Evolutionary conservation across 2,329 filamentous ascomycete genomes (phyloP), one percentile per base, ranked within the genome.

Genomic region (Curvularia verruculosa): DNA sequence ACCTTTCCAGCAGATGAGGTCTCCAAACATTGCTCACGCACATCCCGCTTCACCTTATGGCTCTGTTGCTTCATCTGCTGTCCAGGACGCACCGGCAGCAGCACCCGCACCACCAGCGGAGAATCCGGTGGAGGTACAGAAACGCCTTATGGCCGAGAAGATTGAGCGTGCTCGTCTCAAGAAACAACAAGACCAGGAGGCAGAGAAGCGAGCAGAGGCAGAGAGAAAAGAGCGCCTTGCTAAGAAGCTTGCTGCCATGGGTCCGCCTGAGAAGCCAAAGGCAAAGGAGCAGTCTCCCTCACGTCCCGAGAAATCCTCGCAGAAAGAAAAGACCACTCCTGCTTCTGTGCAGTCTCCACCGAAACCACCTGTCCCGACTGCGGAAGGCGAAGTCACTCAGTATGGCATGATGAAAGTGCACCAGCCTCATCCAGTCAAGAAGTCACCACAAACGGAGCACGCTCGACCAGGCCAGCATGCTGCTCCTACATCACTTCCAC

Each of bases 131-230:
- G 68, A 89, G 85, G 77, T 89, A 80, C 83, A 90, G 82, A 77
- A 84, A 72, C 82, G 83, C 29, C 79, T 91, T 21, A 92, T 93
- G 89, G 83, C 83, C 36, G 87, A 91, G 66, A 85, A 85, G 37
- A 82, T 87, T 6, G 89, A 92, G 67, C 79, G 86, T 49, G 89
- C 89, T 13, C 59, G 85, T 84, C 86, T 86, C 50, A 89, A 89
- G 19, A 87, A 88, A 68, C 87, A 89, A 56, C 70, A 73, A 52
- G 68, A 74, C 40, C 54, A 63, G 48, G 73, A 75, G 58, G 88
- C 90, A 56, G 84, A 92, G 72, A 87, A 84, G 19, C 84, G 82
- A n/a, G 88, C 90, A 67, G 89, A 91, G 69, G 88, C 86, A n/a
- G 90, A 85, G 18, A 85, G 83, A 57, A 84, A 85, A 66, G 89